Percentiles rank a stretch among this genome's conserved stretches.
These are phyloP conservation scores for Saccharomycopsis capsularis DNA, from an alignment of 805 yeast genomes.

Conservation along the genomic window DNA sequence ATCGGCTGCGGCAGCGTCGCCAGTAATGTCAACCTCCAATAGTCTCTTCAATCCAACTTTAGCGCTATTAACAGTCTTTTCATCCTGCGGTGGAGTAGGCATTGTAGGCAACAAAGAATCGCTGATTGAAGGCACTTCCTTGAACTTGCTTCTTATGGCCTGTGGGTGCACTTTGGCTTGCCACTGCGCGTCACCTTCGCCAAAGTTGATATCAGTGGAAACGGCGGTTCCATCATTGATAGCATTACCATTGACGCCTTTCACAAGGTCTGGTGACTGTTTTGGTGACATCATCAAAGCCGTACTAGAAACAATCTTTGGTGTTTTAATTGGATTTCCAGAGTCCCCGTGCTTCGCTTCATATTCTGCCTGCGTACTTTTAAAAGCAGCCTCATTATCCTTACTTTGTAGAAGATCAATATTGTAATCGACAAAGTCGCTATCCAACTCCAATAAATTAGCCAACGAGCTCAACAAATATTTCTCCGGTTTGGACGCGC, in stretches of 20 bases:
- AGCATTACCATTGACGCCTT: not conserved
- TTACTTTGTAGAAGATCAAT: constrained; percentile 10
- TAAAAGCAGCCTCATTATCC: constrained; percentile 6
- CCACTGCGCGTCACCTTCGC: constrained; percentile 14
- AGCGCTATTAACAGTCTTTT: constrained; percentile 7
- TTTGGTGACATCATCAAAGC: constrained; percentile 15
- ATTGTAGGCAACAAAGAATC: constrained; percentile 19
- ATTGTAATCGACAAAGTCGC: constrained; percentile 11
- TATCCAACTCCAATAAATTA: constrained; percentile 14
- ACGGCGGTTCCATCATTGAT: constrained; percentile 13
- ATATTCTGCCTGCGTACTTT: constrained; percentile 2
- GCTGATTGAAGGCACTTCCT: constrained; percentile 19
- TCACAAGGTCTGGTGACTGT: constrained; percentile 6
- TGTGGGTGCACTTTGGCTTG: constrained; percentile 19
- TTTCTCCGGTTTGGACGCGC: constrained; percentile 13
- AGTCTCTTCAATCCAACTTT: constrained; percentile 2
- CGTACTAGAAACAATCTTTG: not conserved
- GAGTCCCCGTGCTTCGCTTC: constrained; percentile 1
- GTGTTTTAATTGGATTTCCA: not conserved
- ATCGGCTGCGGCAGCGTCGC: not conserved
- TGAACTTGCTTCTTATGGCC: constrained; percentile 19
- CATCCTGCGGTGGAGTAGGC: constrained; percentile 22
- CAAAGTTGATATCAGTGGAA: constrained; percentile 1
- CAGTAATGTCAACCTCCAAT: too few species aligned
- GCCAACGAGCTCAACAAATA: constrained; percentile 19